Percentiles rank a stretch among this genome's conserved stretches.
Evolutionary conservation across 495 filamentous ascomycete species (phyloP).

Genomic region (Podospora sp.): DNA sequence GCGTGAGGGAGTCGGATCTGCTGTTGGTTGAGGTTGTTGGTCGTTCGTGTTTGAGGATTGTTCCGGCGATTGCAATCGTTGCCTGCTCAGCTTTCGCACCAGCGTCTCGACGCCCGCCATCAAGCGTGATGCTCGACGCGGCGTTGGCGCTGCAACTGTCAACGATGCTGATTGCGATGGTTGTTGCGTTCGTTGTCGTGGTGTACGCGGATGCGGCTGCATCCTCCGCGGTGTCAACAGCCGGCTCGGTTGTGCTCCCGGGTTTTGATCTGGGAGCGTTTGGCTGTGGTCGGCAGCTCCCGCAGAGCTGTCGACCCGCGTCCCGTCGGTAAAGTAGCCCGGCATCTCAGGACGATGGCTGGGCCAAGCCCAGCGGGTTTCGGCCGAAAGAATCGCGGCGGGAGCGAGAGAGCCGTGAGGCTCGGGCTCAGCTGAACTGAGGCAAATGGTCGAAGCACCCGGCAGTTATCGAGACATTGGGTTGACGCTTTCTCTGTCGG

Average conservation of each 20-base stretch:
- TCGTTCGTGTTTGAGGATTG: not conserved
- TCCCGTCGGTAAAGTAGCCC: slow-evolving; percentile 1
- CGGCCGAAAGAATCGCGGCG: not conserved
- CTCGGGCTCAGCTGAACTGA: slow-evolving; percentile 1
- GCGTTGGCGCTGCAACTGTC: not conserved
- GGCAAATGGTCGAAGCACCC: not conserved
- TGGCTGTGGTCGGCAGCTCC: not conserved
- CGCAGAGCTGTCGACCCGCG: slow-evolving; percentile 1
- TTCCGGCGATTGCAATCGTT: slow-evolving; percentile 33
- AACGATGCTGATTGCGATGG: not conserved
- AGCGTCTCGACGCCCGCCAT: slow-evolving; percentile 33
- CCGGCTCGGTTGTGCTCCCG: not conserved
- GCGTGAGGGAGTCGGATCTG: not conserved
- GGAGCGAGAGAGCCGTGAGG: not conserved
- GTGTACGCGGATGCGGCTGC: not conserved
- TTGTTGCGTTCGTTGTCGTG: not conserved
- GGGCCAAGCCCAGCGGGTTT: slow-evolving; percentile 6
- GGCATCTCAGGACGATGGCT: slow-evolving; percentile 8
- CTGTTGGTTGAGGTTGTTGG: not conserved
- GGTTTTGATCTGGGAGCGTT: not conserved
- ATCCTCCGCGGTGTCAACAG: not conserved
- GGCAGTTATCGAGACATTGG: slow-evolving; percentile 1
- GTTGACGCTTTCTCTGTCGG: not conserved
- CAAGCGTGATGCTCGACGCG: not conserved
- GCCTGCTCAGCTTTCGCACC: slow-evolving; percentile 41